Evolutionary conservation across 2,329 filamentous ascomycete genomes (phyloP).

Genomic region (Leptographium procerum): DNA sequence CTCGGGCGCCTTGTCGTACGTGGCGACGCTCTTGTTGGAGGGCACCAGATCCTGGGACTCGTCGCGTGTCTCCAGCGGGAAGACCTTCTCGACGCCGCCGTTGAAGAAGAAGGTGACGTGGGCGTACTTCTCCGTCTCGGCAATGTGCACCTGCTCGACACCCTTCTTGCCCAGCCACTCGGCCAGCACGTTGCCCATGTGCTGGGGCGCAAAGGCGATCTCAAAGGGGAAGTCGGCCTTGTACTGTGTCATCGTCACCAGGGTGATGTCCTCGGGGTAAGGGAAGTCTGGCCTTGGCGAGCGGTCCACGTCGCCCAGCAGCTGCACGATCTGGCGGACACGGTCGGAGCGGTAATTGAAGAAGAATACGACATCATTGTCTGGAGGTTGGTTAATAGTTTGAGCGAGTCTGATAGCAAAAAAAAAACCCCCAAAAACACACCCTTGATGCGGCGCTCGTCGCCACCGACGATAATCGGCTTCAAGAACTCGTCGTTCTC

Average conservation of each 20-base stretch:
- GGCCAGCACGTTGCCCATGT: constrained; percentile 95
- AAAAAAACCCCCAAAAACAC: constrained; percentile 15
- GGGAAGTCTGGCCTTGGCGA: constrained; percentile 84
- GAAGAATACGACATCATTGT: constrained; percentile 93
- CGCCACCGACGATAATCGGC: constrained; percentile 87
- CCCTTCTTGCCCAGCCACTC: constrained; percentile 89
- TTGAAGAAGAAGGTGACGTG: constrained; percentile 99
- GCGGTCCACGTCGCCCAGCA: constrained; percentile 84
- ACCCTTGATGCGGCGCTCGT: constrained; percentile 78
- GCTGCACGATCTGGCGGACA: constrained; percentile 89
- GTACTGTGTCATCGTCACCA: constrained; percentile 98
- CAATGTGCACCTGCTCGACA: constrained; percentile 88
- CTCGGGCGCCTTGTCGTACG: constrained; percentile 87
- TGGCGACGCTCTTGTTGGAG: constrained; percentile 80
- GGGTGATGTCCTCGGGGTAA: constrained; percentile 71
- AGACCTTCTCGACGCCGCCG: constrained; percentile 93
- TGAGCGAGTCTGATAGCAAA: neutral
- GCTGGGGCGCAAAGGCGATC: constrained; percentile 85
- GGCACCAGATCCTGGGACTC: constrained; percentile 68
- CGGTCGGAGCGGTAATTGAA: constrained; percentile 99
- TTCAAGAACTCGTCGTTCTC: constrained; percentile 98
- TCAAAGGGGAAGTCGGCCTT: constrained; percentile 90
- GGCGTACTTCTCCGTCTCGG: constrained; percentile 98
- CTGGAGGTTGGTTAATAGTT: constrained; percentile 29
- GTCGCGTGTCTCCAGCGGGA: constrained; percentile 82